phyloP scores from a whole-genome alignment of 2,329 filamentous ascomycete genomes.

The Colletotrichum salicis region DNA sequence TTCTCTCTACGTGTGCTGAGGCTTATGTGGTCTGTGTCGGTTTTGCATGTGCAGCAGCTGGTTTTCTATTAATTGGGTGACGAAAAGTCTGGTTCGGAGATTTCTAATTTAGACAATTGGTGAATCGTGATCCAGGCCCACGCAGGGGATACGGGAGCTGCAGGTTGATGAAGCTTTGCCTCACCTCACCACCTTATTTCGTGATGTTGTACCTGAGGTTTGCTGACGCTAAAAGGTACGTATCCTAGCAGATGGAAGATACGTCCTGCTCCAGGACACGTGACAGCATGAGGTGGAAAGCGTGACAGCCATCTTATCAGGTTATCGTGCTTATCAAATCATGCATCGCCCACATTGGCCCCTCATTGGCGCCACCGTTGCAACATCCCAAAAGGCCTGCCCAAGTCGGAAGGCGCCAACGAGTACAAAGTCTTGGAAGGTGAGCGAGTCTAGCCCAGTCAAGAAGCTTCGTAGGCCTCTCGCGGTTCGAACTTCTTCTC shows the following conservation, averaged over 20 bases:
- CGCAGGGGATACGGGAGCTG: neutral
- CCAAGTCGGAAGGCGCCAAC: slow-evolving; percentile 36
- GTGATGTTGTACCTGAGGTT: no score
- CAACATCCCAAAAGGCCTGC: slow-evolving; percentile 22
- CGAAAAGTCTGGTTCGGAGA: neutral
- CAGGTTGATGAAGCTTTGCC: neutral
- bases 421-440: slow-evolving; percentile 26
- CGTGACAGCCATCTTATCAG: slow-evolving; percentile 13
- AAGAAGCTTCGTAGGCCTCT: neutral
- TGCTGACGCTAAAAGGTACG: neutral
- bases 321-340: neutral
- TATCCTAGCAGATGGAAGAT: neutral
- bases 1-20: neutral
- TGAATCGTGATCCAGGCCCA: neutral
- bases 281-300: no score
- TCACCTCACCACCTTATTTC: neutral
- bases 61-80: slow-evolving; percentile 27
- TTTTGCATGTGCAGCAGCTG: slow-evolving; percentile 32
- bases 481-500: neutral
- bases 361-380: slow-evolving; percentile 31
- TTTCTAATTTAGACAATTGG: neutral
- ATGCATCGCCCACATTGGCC: slow-evolving; percentile 9
- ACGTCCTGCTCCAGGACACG: neutral
- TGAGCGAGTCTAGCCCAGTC: slow-evolving; percentile 12
- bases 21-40: slow-evolving; percentile 29